These are phyloP conservation scores for Nyctanthes arbortristis DNA, from an alignment of 257 asterid genomes.

Conservation along the genomic window DNA sequence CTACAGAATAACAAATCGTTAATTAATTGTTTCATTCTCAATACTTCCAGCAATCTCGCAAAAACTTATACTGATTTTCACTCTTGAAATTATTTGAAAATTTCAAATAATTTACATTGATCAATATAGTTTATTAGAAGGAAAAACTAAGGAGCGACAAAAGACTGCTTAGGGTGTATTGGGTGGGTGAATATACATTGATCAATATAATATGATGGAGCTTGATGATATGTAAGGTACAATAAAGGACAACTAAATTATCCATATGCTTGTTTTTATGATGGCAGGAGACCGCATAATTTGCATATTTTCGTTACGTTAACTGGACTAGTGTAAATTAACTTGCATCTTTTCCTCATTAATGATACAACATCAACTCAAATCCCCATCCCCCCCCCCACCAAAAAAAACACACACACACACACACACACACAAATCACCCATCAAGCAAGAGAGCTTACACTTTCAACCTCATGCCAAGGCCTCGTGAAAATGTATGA, in stretches of 20 bases:
- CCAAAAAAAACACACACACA: too few relatives aligned
- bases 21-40: background rate
- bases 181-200: conserved; percentile 10
- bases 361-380: background rate
- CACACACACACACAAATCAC: too few relatives aligned
- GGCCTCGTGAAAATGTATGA: conserved; percentile 79
- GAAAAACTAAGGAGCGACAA: conserved; percentile 1
- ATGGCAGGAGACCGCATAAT: background rate
- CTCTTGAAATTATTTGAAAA: background rate
- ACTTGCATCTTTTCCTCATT: background rate
- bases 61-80: background rate
- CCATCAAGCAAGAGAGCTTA: conserved; percentile 38
- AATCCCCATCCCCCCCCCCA: too few relatives aligned
- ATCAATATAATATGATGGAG: background rate
- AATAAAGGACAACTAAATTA: too few relatives aligned
- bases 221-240: background rate
- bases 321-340: background rate
- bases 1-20: background rate
- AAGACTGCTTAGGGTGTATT: background rate
- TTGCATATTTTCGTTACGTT: background rate
- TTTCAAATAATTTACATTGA: background rate
- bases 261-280: background rate
- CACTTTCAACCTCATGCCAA: conserved; percentile 97
- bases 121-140: too few relatives aligned
- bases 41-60: background rate